phyloP scores from a whole-genome alignment of 345 rosid species.

The Corymbia maculata region DNA sequence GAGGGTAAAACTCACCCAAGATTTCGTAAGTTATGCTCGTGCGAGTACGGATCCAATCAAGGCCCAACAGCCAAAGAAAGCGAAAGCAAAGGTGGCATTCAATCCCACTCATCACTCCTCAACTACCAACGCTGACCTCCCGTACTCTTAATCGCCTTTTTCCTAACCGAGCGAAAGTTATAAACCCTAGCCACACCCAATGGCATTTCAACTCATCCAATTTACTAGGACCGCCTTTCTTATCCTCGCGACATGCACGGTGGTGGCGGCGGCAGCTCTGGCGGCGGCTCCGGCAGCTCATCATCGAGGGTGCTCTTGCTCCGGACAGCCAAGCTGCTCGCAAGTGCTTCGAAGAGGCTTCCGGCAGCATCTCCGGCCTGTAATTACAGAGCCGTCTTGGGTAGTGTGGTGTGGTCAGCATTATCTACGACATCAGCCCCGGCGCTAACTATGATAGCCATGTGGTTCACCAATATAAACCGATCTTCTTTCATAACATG shows the following conservation, averaged over 20 bases:
- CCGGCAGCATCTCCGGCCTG: not conserved
- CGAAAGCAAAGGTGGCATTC: not conserved
- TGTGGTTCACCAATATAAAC: not conserved
- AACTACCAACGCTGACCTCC: not conserved
- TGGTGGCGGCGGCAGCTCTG: fast-evolving
- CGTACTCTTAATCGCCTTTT: not conserved
- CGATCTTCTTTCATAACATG: not conserved
- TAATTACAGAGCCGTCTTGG: not conserved
- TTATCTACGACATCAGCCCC: not conserved
- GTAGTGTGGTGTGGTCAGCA: not conserved
- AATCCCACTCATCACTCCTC: fast-evolving
- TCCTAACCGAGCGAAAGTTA: not conserved
- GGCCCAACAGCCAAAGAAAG: not conserved
- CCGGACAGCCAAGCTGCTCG: not conserved
- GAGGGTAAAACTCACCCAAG: not conserved
- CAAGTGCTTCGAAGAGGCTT: not conserved
- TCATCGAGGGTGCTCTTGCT: not conserved
- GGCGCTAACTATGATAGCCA: not conserved
- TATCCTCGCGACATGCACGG: not conserved
- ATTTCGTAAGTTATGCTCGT: not conserved
- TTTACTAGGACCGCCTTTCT: not conserved
- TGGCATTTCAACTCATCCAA: not conserved
- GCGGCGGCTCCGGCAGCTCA: fast-evolving
- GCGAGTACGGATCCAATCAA: not conserved
- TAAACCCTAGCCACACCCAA: not conserved